Evolutionary conservation across 192 early-diverging fungal genomes (phyloP).

Genomic region (Entomortierella parvispora): DNA sequence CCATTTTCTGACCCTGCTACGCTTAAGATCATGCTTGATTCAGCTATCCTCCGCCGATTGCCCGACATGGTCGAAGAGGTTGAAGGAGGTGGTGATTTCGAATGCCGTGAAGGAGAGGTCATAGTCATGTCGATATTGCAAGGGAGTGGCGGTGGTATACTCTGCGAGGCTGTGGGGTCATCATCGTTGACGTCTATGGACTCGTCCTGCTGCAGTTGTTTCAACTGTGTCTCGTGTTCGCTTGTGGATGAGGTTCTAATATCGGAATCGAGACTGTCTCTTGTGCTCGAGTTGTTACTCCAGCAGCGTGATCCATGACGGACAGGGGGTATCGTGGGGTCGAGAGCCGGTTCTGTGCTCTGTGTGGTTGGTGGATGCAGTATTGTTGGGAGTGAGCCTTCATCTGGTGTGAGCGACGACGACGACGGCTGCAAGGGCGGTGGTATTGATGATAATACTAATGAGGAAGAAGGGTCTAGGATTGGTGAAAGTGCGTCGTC

Average conservation of each 20-base stretch:
- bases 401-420: too few relatives aligned
- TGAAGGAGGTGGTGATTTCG: slow-evolving; percentile 34
- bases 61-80: slow-evolving; percentile 22
- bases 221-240: too few relatives aligned
- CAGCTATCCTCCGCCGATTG: slow-evolving; percentile 28
- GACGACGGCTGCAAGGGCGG: too few relatives aligned
- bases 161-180: neutral
- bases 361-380: too few relatives aligned
- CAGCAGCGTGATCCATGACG: too few relatives aligned
- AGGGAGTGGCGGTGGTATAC: slow-evolving; percentile 1
- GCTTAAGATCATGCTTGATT: slow-evolving; percentile 45
- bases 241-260: too few relatives aligned
- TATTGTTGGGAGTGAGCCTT: too few relatives aligned
- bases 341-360: too few relatives aligned
- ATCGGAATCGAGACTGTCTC: neutral
- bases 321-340: too few relatives aligned
- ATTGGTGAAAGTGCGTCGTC: too few relatives aligned
- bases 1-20: slow-evolving; percentile 4
- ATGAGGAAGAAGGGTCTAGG: too few relatives aligned
- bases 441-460: too few relatives aligned
- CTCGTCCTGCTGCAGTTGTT: neutral
- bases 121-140: slow-evolving; percentile 20
- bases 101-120: slow-evolving; percentile 24
- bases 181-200: slow-evolving; percentile 1
- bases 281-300: neutral